Base-by-base conservation (phyloP, 306 rosid genomes). In the Fragaria ananassa region DNA sequence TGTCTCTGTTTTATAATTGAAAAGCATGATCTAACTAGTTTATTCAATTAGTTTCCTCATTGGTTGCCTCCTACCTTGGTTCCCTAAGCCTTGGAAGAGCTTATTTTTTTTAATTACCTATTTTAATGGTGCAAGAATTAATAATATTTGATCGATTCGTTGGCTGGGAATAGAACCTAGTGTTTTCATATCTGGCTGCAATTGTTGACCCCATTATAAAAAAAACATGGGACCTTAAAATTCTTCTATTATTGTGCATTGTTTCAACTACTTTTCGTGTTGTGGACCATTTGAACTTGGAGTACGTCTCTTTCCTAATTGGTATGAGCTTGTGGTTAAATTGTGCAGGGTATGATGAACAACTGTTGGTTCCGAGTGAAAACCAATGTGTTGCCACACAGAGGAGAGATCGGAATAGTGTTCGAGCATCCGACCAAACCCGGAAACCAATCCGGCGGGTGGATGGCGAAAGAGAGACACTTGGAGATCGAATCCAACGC, bases 321-420 rank as follows among this genome's bases (percentile, higher is more conserved):
- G 47, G 34, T 47, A 10, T 11, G 42, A 39, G 42, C 9, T 39
- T 39, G 13, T 44, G 29, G 51, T 18, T 54, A 0, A n/a, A 12
- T 15, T 53, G 18, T 74, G 51, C 75, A 93, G 98, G 98, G 98
- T 9, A 88, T 93, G 98, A 91, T 93, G 98, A 93, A 93, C 83
- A 93, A 91, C 74, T 90, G 96, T 63, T 93, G 98, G 98, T 93
- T 91, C 76, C 84, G 87, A 12, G 85, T 93, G 49, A 93, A 88
- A 78, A 87, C 79, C 1, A 90, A 88, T n/a, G 78, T 88, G 58
- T 89, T 77, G 76, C 78, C 87, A 5, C 85, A 86, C 37, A 82
- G 79, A 72, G 91, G 92, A 1, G 97, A 88, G 80, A 91, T 91
- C 6, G 94, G 94, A 3, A 84, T 93, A 11, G 76, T 81, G 67